A percentile compares a stretch with the other conserved stretches of the same genome.
Conservation (phyloP, 2,329 filamentous ascomycete species). For the Zasmidium cellare region DNA sequence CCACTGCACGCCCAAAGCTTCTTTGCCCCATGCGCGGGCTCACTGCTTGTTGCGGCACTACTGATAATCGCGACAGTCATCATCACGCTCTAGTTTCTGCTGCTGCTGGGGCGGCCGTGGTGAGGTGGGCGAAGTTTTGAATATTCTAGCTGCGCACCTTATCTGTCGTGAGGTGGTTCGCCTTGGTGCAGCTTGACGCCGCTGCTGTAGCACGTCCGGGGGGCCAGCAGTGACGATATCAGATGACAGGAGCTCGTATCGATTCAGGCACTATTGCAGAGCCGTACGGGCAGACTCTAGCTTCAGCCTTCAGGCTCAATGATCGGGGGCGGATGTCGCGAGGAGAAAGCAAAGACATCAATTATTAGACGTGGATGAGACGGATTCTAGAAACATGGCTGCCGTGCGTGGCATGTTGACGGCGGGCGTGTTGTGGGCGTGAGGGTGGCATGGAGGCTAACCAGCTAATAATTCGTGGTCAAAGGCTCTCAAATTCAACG, state of each 20-base stretch:
- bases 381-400: background rate
- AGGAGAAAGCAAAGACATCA: no score
- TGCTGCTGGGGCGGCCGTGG: background rate
- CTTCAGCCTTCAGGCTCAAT: no score
- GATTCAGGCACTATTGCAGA: background rate
- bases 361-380: no score
- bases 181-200: background rate
- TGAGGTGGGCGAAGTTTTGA: background rate
- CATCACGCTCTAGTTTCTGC: background rate
- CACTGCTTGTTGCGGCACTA: background rate
- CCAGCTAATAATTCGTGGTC: no score
- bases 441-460: background rate
- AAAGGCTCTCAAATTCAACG: background rate
- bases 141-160: background rate
- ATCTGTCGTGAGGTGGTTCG: background rate
- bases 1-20: background rate
- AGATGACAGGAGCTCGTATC: constrained; percentile 2
- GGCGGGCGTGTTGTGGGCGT: background rate
- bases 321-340: no score
- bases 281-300: background rate
- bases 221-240: background rate
- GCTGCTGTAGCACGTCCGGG: background rate
- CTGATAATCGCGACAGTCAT: background rate
- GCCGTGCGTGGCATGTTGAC: background rate
- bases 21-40: constrained; percentile 1